phyloP scores from a whole-genome alignment of 2,329 filamentous ascomycete species.

The Xylariomycetidae sp. region DNA sequence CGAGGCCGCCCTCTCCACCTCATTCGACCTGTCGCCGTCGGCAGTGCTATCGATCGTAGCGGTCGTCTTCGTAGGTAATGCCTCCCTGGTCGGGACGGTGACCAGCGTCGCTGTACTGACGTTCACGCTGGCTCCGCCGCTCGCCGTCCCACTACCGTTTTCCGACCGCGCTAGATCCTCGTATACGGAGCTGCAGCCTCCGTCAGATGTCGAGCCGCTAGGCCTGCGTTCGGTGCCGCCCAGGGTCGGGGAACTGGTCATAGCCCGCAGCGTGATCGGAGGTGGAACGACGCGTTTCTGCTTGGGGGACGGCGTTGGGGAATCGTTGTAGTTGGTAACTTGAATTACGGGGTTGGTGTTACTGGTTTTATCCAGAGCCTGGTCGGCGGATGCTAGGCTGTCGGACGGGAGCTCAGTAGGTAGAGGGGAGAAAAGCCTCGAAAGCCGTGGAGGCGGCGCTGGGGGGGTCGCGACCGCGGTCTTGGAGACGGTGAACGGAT shows the following conservation, averaged over 20 bases:
- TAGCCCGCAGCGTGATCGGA: constrained; percentile 16
- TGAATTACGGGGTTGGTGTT: not conserved
- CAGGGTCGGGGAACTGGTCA: constrained; percentile 18
- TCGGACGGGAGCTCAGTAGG: constrained; percentile 12
- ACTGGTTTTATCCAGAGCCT: not conserved
- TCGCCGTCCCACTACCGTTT: constrained; percentile 7
- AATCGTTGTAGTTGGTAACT: no score
- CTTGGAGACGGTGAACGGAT: constrained; percentile 19
- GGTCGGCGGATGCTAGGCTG: not conserved
- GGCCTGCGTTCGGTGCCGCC: constrained; percentile 6
- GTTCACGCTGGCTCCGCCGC: constrained; percentile 8
- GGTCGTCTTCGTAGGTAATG: constrained; percentile 1
- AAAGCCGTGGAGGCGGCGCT: constrained; percentile 17
- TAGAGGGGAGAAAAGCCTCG: constrained; percentile 21
- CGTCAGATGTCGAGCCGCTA: constrained; percentile 17
- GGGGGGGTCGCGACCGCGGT: constrained; percentile 9
- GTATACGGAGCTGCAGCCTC: constrained; percentile 25
- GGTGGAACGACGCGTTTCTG: constrained; percentile 14
- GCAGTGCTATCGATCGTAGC: no score
- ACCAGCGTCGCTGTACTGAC: constrained; percentile 9
- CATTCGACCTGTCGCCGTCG: no score
- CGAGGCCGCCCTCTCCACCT: no score
- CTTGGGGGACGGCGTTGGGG: constrained; percentile 17
- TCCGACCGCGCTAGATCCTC: constrained; percentile 24
- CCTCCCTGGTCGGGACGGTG: constrained; percentile 8